These are phyloP conservation scores for Aegilops tauschii DNA, from an alignment of 176 grass and related monocot species.

Conservation along the genomic window DNA sequence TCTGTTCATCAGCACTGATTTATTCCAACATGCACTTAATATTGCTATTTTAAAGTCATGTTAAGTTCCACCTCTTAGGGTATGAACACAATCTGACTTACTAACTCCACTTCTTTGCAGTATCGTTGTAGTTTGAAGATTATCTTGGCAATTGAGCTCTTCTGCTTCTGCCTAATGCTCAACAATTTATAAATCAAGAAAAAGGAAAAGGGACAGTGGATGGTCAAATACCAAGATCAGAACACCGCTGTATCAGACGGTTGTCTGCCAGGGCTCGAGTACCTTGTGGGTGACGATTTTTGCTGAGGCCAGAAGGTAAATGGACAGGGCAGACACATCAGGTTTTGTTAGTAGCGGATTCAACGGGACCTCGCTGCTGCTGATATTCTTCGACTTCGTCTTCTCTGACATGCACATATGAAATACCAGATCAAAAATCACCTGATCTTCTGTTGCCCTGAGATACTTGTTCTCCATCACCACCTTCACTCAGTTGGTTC, in stretches of 20 bases:
- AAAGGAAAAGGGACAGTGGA: neutral
- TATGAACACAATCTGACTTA: slow-evolving; percentile 1
- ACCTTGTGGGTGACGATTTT: neutral
- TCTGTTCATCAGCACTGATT: neutral
- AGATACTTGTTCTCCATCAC: slow-evolving; percentile 7
- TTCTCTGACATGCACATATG: slow-evolving; percentile 35
- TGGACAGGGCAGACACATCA: slow-evolving; percentile 69
- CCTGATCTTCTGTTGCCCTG: neutral
- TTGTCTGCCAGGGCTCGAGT: slow-evolving; percentile 11
- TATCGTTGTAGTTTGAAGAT: slow-evolving; percentile 10
- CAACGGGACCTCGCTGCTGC: slow-evolving; percentile 32
- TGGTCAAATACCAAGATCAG: neutral
- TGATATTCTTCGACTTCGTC: slow-evolving; percentile 65
- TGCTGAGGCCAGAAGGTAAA: slow-evolving; percentile 19
- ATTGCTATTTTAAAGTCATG: neutral
- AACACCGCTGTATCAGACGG: slow-evolving; percentile 5
- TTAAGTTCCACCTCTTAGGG: neutral
- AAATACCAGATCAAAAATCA: slow-evolving; percentile 12
- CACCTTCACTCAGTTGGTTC: neutral
- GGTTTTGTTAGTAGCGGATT: slow-evolving; percentile 76
- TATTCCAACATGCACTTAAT: neutral
- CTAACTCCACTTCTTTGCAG: slow-evolving; percentile 10
- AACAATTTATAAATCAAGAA: neutral
- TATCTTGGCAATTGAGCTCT: neutral
- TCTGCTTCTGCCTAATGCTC: slow-evolving; percentile 14